phyloP scores from a whole-genome alignment of 768 basidiomycete genomes.

The Amanita polypyramis region DNA sequence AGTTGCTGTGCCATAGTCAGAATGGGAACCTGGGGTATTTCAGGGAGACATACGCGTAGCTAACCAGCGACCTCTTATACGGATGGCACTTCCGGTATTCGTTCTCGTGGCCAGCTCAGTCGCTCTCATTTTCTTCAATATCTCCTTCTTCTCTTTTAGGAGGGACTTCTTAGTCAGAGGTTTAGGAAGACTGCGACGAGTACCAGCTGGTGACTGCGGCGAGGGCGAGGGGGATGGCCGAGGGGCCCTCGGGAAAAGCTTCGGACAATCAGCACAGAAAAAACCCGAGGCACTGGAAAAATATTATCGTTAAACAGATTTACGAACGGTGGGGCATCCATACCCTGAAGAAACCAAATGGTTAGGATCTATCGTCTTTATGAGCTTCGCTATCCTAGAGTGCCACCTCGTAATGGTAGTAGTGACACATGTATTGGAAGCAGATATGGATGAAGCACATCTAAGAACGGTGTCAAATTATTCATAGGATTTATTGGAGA shows the following conservation, averaged over 20 bases:
- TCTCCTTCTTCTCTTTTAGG: slow-evolving; percentile 36
- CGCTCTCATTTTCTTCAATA: slow-evolving; percentile 33
- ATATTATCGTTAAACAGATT: neutral
- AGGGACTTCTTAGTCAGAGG: slow-evolving; percentile 38
- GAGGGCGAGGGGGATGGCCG: slow-evolving; percentile 27
- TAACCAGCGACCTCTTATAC: slow-evolving; percentile 51
- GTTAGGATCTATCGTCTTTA: slow-evolving; percentile 43
- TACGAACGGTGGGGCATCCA: slow-evolving; percentile 9
- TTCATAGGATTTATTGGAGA: neutral
- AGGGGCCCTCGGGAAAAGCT: slow-evolving; percentile 32
- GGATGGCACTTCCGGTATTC: slow-evolving; percentile 27
- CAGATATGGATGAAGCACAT: slow-evolving; percentile 44
- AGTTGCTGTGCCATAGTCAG: slow-evolving; percentile 24
- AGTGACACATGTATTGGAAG: slow-evolving; percentile 33
- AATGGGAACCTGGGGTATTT: slow-evolving; percentile 1
- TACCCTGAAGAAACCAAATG: slow-evolving; percentile 59
- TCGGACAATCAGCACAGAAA: slow-evolving; percentile 44
- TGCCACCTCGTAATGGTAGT: slow-evolving; percentile 51
- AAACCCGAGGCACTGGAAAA: slow-evolving; percentile 39
- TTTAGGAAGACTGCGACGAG: slow-evolving; percentile 24
- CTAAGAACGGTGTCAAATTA: slow-evolving; percentile 20
- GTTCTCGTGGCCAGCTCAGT: slow-evolving; percentile 20
- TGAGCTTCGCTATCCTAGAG: slow-evolving; percentile 29
- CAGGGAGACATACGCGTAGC: slow-evolving; percentile 32
- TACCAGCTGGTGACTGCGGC: slow-evolving; percentile 28